Evolutionary conservation across 306 rosid species (phyloP).

Genomic region (Rosa persica): DNA sequence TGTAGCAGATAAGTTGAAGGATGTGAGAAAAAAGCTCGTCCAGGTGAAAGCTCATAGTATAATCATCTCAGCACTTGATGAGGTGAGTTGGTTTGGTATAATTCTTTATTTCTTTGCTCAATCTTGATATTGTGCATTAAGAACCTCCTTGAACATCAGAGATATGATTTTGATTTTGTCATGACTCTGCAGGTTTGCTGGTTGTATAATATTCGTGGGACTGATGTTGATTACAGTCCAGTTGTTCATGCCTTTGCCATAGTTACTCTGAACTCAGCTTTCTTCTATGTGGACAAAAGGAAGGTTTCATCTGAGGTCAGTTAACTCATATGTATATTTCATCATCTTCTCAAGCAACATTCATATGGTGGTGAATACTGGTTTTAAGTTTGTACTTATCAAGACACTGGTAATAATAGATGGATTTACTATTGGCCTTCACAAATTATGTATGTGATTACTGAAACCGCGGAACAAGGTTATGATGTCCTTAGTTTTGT

Average conservation of each 20-base stretch:
- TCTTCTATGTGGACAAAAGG: constrained; percentile 76
- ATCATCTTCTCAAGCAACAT: constrained; percentile 16
- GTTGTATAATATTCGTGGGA: constrained; percentile 92
- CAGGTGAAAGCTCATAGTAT: constrained; percentile 63
- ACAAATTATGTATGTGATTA: background rate
- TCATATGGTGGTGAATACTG: background rate
- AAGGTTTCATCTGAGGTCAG: constrained; percentile 89
- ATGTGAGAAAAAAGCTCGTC: constrained; percentile 63
- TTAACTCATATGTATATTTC: constrained; percentile 25
- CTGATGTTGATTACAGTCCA: constrained; percentile 85
- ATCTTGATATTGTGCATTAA: constrained; percentile 7
- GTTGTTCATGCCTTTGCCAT: constrained; percentile 90
- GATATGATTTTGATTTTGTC: constrained; percentile 18
- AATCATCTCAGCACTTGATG: constrained; percentile 82
- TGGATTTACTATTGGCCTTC: background rate
- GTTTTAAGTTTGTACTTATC: background rate
- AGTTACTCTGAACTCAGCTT: constrained; percentile 63
- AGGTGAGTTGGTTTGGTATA: constrained; percentile 45
- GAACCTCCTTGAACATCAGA: constrained; percentile 9
- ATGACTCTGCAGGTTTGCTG: constrained; percentile 78
- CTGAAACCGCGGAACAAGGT: background rate
- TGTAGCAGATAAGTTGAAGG: constrained; percentile 70
- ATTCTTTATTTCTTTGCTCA: background rate
- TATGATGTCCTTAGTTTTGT: background rate
- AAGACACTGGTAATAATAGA: background rate